Evolutionary conservation across 2,329 filamentous ascomycete species (phyloP).

Genomic region (Xylariaceae sp.): DNA sequence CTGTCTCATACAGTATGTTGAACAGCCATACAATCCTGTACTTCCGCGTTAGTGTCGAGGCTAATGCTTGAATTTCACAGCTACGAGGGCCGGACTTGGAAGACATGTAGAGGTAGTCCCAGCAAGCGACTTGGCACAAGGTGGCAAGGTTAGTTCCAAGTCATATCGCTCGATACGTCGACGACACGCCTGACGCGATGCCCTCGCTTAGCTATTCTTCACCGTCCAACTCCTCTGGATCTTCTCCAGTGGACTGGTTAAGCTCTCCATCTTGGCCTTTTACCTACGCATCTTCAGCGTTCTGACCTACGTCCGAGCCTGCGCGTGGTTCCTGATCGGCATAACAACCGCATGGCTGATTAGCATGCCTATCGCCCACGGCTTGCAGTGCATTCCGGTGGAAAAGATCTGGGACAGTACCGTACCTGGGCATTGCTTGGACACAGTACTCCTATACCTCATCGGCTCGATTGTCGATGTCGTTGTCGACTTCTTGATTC

Average conservation of each 20-base stretch:
- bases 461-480: background rate
- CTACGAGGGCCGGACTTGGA: background rate
- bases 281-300: slow-evolving; percentile 2
- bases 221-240: background rate
- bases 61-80: background rate
- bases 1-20: background rate
- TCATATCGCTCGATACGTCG: background rate
- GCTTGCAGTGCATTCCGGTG: background rate
- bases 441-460: background rate
- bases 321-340: background rate
- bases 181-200: background rate
- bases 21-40: background rate
- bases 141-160: background rate
- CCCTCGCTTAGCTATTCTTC: background rate
- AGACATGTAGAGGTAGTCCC: background rate
- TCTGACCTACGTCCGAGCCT: background rate
- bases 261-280: slow-evolving; percentile 6
- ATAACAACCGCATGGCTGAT: background rate
- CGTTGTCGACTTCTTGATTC: background rate
- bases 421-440: background rate
- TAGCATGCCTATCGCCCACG: background rate
- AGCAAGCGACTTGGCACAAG: background rate
- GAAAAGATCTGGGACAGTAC: background rate
- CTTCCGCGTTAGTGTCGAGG: background rate
- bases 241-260: background rate